phyloP scores from a whole-genome alignment of 768 basidiomycete species.

The Podaxis mareebaensis region DNA sequence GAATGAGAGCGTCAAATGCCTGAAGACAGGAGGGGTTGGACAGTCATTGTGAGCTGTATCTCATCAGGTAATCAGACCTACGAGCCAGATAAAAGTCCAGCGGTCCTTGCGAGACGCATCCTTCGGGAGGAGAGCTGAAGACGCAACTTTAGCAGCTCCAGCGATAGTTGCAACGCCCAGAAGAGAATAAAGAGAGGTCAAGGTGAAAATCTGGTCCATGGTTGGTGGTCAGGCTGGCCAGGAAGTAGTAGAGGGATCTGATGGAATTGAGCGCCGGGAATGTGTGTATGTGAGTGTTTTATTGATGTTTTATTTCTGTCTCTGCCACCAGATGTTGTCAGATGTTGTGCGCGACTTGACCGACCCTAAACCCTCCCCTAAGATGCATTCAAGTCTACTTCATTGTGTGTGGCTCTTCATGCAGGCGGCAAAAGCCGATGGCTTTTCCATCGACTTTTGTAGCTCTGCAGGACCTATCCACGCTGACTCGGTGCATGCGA shows the following conservation, averaged over 20 bases:
- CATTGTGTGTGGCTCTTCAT: no score
- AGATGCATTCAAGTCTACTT: no score
- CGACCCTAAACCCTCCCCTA: no score
- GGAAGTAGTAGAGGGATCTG: neutral
- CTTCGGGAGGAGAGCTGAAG: slow-evolving; percentile 61
- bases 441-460: no score
- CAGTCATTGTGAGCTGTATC: neutral
- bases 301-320: no score
- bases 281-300: neutral
- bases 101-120: slow-evolving; percentile 63
- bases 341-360: no score
- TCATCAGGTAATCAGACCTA: slow-evolving; percentile 29
- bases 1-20: slow-evolving; percentile 82
- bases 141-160: slow-evolving; percentile 49
- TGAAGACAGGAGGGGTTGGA: slow-evolving; percentile 23
- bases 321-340: no score
- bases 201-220: slow-evolving; percentile 25
- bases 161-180: slow-evolving; percentile 55
- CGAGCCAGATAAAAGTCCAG: slow-evolving; percentile 79
- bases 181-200: slow-evolving; percentile 64
- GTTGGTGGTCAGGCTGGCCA: neutral
- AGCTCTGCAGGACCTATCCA: no score
- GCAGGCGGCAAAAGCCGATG: no score
- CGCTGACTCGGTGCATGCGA: no score
- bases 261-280: neutral